A percentile compares a stretch with the other conserved stretches of the same genome.
Conservation (phyloP, 2,329 filamentous ascomycete species). For the Pseudocercospora cruenta region DNA sequence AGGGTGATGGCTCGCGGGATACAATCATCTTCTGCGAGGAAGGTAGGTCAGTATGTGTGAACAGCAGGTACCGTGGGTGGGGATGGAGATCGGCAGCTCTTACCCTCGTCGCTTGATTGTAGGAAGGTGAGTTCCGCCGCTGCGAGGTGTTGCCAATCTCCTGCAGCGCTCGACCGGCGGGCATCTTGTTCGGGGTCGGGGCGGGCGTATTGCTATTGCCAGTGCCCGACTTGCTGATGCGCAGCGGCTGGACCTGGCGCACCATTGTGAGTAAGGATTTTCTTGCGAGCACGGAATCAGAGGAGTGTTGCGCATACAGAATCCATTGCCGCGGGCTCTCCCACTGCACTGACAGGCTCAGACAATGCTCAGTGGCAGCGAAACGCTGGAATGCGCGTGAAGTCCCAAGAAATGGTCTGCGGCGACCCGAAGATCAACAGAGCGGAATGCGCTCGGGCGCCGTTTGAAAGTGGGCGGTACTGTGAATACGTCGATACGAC, state of each 20-base stretch:
- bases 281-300: neutral
- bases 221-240: slow-evolving; percentile 72
- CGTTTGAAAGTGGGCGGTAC: slow-evolving; percentile 11
- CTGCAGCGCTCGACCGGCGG: slow-evolving; percentile 68
- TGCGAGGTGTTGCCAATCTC: slow-evolving; percentile 86
- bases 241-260: slow-evolving; percentile 70
- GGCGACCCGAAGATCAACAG: slow-evolving; percentile 20
- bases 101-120: slow-evolving; percentile 75
- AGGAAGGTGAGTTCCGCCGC: slow-evolving; percentile 90
- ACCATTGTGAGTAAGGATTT: slow-evolving; percentile 27
- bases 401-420: slow-evolving; percentile 18
- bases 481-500: neutral
- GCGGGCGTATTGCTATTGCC: slow-evolving; percentile 47
- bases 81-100: slow-evolving; percentile 8
- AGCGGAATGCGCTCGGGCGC: slow-evolving; percentile 25
- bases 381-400: slow-evolving; percentile 23
- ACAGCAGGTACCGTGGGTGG: slow-evolving; percentile 1
- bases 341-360: slow-evolving; percentile 1
- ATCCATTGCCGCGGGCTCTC: slow-evolving; percentile 24
- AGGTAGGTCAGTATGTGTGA: slow-evolving; percentile 28
- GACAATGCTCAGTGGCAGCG: slow-evolving; percentile 16
- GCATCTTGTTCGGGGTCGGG: slow-evolving; percentile 60
- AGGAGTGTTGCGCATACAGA: slow-evolving; percentile 20
- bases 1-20: slow-evolving; percentile 76
- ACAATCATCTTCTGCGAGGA: slow-evolving; percentile 65